Evolutionary conservation across 1,139 yeast genomes (phyloP), one percentile per base, ranked within the genome.

Genomic region (Ogataea hybrid): DNA sequence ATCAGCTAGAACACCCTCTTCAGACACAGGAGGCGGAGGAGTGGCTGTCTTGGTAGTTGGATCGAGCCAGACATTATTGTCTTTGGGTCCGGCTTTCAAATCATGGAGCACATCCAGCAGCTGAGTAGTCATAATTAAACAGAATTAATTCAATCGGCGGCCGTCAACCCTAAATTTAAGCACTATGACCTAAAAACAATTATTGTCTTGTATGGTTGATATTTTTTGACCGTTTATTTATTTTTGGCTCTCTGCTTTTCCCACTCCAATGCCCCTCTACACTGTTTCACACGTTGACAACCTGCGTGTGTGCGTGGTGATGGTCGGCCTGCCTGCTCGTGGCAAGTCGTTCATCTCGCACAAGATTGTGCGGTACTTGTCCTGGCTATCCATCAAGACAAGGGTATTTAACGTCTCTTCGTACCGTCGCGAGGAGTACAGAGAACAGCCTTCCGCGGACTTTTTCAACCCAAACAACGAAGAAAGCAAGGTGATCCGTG

Each of bases 321-420:
- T 84, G 84, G 88, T 71, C 28, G 88, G 88, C 6, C 66, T 81
- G 46, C 89, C 89, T 7, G 86, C 86, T 21, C 64, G 88, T 48
- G 92, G 92, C 20, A 84, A 84, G 61, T 79, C 87, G n/a, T 71
- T 84, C 61, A 84, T 84, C 53, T 86, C 90, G 7, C 89, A 83
- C 55, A 84, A 84, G 56, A 69, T 92, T 43, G 96, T 90, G 29
- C 75, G 97, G 39, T 92, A 90, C 60, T 72, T 92, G 44, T 81
- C 89, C 35, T 92, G 98, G 98, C 73, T 90, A 32, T 85, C 95
- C 3, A 85, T 92, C 45, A 79, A 79, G 47, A 88, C 96, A 31
- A 82, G 82, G 59, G 84, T 92, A 46, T 92, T 92, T 68, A 89
- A 89, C 58, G 96, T 90, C 16, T 97, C 97, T 12, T 73, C 75